Evolutionary conservation across 129 eudicot species (phyloP).

Genomic region (Artemisia tridentata): DNA sequence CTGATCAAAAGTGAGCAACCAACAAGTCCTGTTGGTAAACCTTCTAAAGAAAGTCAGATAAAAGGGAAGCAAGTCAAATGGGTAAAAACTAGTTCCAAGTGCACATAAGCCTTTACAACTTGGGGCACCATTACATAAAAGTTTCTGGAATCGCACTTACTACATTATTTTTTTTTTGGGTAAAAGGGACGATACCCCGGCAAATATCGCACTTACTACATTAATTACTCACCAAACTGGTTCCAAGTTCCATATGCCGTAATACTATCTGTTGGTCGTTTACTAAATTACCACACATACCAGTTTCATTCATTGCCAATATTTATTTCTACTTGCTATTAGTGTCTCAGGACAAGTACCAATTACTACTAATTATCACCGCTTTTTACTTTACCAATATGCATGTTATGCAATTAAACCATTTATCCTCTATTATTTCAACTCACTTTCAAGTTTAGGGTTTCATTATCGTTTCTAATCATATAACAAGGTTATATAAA

Average conservation of each 20-base stretch:
- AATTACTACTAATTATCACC: background rate
- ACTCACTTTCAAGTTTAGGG: no score
- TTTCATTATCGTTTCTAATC: no score
- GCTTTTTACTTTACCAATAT: background rate
- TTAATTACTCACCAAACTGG: background rate
- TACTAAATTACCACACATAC: background rate
- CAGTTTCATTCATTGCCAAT: background rate
- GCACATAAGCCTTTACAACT: background rate
- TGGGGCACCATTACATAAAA: background rate
- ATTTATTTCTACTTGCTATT: background rate
- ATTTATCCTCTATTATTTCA: no score
- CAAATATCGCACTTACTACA: background rate
- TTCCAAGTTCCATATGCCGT: background rate
- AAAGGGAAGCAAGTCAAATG: background rate
- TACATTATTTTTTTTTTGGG: no score
- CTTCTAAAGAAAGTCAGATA: no score
- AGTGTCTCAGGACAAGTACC: background rate
- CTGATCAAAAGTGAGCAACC: background rate
- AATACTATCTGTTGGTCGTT: background rate
- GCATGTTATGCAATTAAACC: background rate
- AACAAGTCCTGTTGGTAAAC: background rate
- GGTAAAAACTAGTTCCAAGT: background rate
- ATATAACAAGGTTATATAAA: background rate
- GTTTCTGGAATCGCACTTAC: background rate
- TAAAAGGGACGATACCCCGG: no score